Evolutionary conservation across 2,329 filamentous ascomycete genomes (phyloP).

Genomic region (Bipolaris cookei): DNA sequence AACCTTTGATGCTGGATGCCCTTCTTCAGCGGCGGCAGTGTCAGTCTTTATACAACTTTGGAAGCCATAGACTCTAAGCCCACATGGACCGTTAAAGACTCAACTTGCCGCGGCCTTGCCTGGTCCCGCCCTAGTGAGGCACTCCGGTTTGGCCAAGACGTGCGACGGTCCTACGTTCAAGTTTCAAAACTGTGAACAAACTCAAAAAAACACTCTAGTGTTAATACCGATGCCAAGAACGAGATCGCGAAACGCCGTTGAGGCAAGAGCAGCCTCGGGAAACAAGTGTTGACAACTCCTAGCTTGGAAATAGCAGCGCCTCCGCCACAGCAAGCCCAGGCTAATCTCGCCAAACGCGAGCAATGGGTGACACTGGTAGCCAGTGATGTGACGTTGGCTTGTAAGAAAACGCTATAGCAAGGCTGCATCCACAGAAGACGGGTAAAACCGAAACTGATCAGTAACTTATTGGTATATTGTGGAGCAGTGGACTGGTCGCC

Average conservation of each 20-base stretch:
- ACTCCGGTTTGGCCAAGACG: constrained; percentile 42
- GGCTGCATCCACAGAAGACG: not conserved
- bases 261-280: constrained; percentile 29
- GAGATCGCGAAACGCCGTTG: constrained; percentile 33
- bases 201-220: constrained; percentile 22
- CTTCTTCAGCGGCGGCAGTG: constrained; percentile 26
- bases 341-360: constrained; percentile 4
- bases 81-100: constrained; percentile 2
- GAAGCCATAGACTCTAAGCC: not conserved
- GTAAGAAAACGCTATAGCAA: constrained; percentile 3
- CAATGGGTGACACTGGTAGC: constrained; percentile 12
- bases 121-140: constrained; percentile 26
- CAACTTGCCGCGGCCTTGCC: constrained; percentile 12
- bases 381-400: constrained; percentile 22
- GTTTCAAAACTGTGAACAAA: constrained; percentile 24
- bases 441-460: not conserved
- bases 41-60: constrained; percentile 37
- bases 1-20: constrained; percentile 44
- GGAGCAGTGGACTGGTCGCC: not conserved
- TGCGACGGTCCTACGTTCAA: constrained; percentile 22
- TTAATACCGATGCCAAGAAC: constrained; percentile 13
- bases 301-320: constrained; percentile 17
- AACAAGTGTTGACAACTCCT: constrained; percentile 28
- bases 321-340: not conserved
- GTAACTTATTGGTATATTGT: not conserved